Conservation (phyloP, 2,329 filamentous ascomycete species). For the Ophiostoma angusticollis region DNA sequence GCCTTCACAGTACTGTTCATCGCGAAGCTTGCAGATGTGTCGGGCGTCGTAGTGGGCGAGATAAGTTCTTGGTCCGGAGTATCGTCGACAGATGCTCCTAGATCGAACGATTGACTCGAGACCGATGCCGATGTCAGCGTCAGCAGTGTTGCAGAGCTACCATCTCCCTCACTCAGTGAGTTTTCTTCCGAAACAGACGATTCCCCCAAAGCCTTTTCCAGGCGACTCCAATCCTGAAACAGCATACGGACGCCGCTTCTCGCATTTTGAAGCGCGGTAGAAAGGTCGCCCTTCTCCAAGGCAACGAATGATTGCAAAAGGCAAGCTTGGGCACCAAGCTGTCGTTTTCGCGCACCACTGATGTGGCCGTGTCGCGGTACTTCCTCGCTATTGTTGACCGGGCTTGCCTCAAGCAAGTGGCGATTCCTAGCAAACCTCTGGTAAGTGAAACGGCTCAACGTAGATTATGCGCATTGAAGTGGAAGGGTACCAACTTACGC, state of each 20-base stretch:
- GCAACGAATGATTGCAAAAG: slow-evolving; percentile 54
- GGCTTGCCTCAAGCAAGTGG: slow-evolving; percentile 9
- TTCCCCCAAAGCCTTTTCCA: slow-evolving; percentile 27
- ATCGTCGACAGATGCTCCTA: not conserved
- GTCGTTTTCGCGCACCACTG: slow-evolving; percentile 1
- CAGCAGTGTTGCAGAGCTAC: slow-evolving; percentile 16
- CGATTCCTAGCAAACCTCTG: slow-evolving; percentile 7
- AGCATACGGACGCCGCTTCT: slow-evolving; percentile 44
- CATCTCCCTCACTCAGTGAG: slow-evolving; percentile 6
- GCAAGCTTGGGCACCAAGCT: slow-evolving; percentile 34
- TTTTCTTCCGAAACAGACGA: not conserved
- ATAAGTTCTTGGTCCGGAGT: not conserved
- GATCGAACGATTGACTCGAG: not conserved
- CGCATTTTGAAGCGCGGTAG: slow-evolving; percentile 44
- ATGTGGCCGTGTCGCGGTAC: not conserved
- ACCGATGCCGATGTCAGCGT: not conserved
- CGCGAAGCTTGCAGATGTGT: not conserved
- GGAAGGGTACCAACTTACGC: slow-evolving; percentile 33
- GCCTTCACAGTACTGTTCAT: not conserved
- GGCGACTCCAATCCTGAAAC: slow-evolving; percentile 41
- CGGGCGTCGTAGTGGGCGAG: not conserved
- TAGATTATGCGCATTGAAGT: too few species aligned
- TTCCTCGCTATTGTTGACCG: not conserved
- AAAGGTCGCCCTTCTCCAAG: slow-evolving; percentile 46
- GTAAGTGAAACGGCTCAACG: too few species aligned